phyloP scores from a whole-genome alignment of 1,284 basidiomycete genomes.

The Sphaerobolus stellatus region DNA sequence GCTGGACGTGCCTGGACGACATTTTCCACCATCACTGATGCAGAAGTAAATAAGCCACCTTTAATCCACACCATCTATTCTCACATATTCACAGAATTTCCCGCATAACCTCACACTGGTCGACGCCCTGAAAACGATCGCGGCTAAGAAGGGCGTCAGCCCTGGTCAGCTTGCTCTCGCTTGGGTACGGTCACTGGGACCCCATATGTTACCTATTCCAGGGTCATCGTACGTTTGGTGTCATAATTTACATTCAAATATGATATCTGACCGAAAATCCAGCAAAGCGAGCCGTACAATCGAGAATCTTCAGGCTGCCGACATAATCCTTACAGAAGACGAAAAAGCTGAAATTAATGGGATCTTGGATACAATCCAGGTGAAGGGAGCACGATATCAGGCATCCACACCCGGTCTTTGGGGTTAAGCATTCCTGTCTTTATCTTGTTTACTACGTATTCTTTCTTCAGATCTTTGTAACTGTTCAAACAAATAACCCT shows the following conservation, averaged over 20 bases:
- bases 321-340: conserved; percentile 41
- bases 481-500: no score
- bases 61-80: not conserved
- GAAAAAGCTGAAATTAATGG: conserved; percentile 39
- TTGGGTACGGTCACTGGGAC: conserved; percentile 52
- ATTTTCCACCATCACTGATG: conserved; percentile 1
- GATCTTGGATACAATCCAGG: conserved; percentile 18
- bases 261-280: no score
- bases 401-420: not conserved
- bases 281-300: conserved; percentile 39
- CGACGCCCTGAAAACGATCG: conserved; percentile 44
- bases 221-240: conserved; percentile 54
- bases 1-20: no score
- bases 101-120: conserved; percentile 56
- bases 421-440: not conserved
- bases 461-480: no score
- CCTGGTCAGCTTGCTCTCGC: conserved; percentile 61
- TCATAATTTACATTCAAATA: no score
- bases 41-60: not conserved
- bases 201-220: conserved; percentile 53
- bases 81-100: conserved; percentile 36
- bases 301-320: conserved; percentile 45
- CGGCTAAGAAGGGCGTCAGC: conserved; percentile 49
- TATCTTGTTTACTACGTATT: not conserved
- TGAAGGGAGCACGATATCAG: conserved; percentile 17